A percentile compares a stretch with the other conserved stretches of the same genome.
These are phyloP conservation scores for Malus domestica DNA, from an alignment of 306 rosid species.

Conservation along the genomic window DNA sequence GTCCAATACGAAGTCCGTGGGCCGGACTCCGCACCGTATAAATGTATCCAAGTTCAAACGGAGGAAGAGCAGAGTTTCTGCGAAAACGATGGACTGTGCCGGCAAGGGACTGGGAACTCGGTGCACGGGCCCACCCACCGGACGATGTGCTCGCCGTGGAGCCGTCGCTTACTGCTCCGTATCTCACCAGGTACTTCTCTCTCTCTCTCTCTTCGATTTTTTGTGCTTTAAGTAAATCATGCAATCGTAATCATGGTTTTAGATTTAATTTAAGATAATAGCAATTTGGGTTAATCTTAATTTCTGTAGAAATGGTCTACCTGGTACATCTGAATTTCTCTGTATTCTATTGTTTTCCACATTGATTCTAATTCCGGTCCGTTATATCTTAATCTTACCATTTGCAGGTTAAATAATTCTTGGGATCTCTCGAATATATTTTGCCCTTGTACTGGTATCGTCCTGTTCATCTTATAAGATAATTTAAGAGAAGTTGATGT, in stretches of 20 bases:
- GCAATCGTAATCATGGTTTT: background rate
- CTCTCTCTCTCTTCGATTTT: background rate
- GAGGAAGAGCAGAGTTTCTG: background rate
- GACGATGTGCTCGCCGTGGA: slow-evolving; percentile 63
- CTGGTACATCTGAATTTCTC: background rate
- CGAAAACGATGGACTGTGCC: slow-evolving; percentile 65
- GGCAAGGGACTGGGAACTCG: slow-evolving; percentile 59
- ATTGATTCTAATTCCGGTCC: slow-evolving; percentile 2
- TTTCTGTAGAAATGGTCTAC: background rate
- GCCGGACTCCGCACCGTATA: background rate
- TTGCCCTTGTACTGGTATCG: slow-evolving; percentile 74
- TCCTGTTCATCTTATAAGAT: slow-evolving; percentile 17
- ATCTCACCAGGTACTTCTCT: slow-evolving; percentile 58
- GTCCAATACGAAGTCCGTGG: background rate
- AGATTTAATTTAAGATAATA: background rate
- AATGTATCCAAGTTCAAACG: background rate
- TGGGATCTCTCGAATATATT: slow-evolving; percentile 59
- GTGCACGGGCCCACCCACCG: slow-evolving; percentile 52
- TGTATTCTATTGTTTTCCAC: background rate
- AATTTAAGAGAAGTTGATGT: slow-evolving; percentile 7
- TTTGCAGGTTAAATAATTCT: slow-evolving; percentile 43
- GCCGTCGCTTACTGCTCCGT: slow-evolving; percentile 82
- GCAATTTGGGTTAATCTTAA: slow-evolving; percentile 1
- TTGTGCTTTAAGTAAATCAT: background rate
- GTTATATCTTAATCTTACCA: background rate